These are phyloP conservation scores for Russula sp. DNA, from an alignment of 768 basidiomycete genomes.

Conservation along the genomic window DNA sequence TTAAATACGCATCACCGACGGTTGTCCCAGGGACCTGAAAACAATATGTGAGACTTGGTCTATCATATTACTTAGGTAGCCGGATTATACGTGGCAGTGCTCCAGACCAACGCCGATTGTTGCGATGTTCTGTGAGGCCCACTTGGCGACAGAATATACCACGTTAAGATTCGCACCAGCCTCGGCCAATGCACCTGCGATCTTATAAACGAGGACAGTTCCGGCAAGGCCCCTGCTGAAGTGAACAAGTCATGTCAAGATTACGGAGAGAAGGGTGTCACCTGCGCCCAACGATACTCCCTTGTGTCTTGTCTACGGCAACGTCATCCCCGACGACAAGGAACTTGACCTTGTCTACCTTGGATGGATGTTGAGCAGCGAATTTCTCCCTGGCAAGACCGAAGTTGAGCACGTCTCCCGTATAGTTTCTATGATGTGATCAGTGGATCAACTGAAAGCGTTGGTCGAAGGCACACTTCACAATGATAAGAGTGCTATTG, in stretches of 20 bases:
- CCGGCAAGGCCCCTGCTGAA: slow-evolving; percentile 72
- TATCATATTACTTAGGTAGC: not conserved
- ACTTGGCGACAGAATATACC: slow-evolving; percentile 64
- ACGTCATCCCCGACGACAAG: slow-evolving; percentile 90
- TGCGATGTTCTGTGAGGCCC: slow-evolving; percentile 61
- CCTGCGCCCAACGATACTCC: slow-evolving; percentile 83
- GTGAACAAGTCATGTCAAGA: not conserved
- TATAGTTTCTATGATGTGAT: slow-evolving; percentile 66
- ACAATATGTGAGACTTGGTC: slow-evolving; percentile 8
- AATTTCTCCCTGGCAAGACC: slow-evolving; percentile 86
- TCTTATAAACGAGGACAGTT: slow-evolving; percentile 83
- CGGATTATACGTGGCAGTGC: slow-evolving; percentile 68
- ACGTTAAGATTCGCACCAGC: slow-evolving; percentile 65
- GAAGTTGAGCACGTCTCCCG: slow-evolving; percentile 89
- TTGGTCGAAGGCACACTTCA: slow-evolving; percentile 52
- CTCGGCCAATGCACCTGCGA: slow-evolving; percentile 78
- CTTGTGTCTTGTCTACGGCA: slow-evolving; percentile 76
- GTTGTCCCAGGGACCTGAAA: slow-evolving; percentile 76
- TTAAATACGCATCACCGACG: slow-evolving; percentile 51
- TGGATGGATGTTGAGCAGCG: slow-evolving; percentile 64
- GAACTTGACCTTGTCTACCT: slow-evolving; percentile 65
- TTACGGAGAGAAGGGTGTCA: slow-evolving; percentile 30
- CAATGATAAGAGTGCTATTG: slow-evolving; percentile 71
- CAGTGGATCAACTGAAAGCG: not conserved
- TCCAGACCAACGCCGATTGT: slow-evolving; percentile 87